phyloP scores from a whole-genome alignment of 2,329 filamentous ascomycete species.

The Zymoseptoria ardabiliae region DNA sequence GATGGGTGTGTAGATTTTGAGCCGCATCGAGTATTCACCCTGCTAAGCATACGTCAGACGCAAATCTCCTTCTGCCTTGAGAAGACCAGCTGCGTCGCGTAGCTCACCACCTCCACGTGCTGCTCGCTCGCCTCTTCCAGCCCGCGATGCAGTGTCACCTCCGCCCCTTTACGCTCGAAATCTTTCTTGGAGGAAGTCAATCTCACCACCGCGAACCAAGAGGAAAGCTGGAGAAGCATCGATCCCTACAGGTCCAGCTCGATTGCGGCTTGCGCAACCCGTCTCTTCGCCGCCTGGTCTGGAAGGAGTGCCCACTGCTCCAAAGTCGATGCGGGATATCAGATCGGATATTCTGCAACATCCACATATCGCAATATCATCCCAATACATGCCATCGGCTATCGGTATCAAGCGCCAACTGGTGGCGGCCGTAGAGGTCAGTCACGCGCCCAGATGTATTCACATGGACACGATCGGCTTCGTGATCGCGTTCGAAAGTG shows the following conservation, averaged over 20 bases:
- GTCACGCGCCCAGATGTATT: conserved; percentile 5
- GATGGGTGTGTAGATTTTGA: background rate
- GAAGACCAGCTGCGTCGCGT: background rate
- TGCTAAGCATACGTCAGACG: background rate
- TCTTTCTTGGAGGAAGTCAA: conserved; percentile 1
- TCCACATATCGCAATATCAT: conserved; percentile 24
- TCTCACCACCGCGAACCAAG: background rate
- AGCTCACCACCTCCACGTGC: background rate
- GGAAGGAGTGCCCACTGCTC: background rate
- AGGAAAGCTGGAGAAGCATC: background rate
- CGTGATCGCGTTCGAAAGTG: conserved; percentile 18
- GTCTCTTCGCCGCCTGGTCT: no score
- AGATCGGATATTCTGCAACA: no score
- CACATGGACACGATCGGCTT: conserved; percentile 19
- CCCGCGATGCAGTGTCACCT: background rate
- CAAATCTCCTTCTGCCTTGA: background rate
- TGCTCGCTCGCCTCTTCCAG: background rate
- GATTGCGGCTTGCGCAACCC: background rate
- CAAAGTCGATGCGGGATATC: background rate
- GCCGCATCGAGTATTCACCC: background rate
- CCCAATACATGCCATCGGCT: conserved; percentile 9
- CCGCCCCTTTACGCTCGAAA: background rate
- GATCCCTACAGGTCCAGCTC: no score
- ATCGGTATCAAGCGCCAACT: conserved; percentile 13
- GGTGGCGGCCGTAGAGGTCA: conserved; percentile 2